phyloP scores from a whole-genome alignment of 108 stramenopile genomes.

The Cyclotella atomus region DNA sequence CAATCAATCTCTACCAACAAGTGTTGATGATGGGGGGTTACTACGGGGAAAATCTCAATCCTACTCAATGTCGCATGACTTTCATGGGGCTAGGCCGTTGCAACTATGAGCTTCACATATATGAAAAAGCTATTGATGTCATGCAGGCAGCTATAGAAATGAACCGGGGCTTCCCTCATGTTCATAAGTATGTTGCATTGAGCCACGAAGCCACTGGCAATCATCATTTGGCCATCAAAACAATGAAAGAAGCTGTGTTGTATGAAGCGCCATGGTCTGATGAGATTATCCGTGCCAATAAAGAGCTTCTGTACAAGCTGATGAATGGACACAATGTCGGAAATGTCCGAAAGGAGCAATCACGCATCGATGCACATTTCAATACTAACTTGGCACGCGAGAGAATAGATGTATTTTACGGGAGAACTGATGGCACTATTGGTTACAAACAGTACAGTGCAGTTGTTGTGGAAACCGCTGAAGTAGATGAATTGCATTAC shows the following conservation, averaged over 20 bases:
- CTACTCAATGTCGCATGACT: slow-evolving; percentile 12
- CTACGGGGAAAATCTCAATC: background rate
- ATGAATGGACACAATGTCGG: background rate
- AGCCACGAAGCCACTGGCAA: slow-evolving; percentile 46
- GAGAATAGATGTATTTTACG: slow-evolving; percentile 32
- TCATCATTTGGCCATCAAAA: slow-evolving; percentile 21
- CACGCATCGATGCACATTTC: too few relatives aligned
- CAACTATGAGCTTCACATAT: slow-evolving; percentile 35
- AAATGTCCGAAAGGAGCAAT: background rate
- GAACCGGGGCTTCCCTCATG: slow-evolving; percentile 60
- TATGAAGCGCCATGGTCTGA: slow-evolving; percentile 65
- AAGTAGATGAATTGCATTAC: slow-evolving; percentile 21
- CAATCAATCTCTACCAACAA: slow-evolving; percentile 8
- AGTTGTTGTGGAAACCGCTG: slow-evolving; percentile 15
- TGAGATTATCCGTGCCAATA: slow-evolving; percentile 6
- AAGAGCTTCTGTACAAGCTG: slow-evolving; percentile 9
- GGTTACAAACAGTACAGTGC: slow-evolving; percentile 25
- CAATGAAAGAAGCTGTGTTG: slow-evolving; percentile 47
- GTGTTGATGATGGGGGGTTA: slow-evolving; percentile 16
- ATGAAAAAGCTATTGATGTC: slow-evolving; percentile 34
- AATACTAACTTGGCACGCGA: too few relatives aligned
- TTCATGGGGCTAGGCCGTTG: slow-evolving; percentile 46
- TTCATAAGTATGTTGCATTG: slow-evolving; percentile 60
- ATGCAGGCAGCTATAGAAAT: slow-evolving; percentile 43
- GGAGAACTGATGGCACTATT: slow-evolving; percentile 27